Conservation (phyloP, 306 rosid genomes). For the Dryas octopetala region DNA sequence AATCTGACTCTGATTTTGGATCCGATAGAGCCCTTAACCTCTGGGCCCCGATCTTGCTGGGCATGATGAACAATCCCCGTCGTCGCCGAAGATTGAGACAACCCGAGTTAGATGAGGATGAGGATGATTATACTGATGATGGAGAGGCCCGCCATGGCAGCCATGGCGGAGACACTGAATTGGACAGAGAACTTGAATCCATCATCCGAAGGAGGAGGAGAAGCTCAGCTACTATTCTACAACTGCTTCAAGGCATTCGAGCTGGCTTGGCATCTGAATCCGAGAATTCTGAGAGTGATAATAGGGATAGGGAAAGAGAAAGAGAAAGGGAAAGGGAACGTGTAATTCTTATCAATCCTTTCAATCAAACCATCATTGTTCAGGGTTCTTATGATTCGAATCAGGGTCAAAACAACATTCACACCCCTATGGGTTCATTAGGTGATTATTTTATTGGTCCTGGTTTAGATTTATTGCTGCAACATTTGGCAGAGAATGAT, state of each 20-base stretch:
- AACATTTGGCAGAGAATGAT: slow-evolving; percentile 83
- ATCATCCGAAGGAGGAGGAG: slow-evolving; percentile 65
- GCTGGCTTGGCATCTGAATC: slow-evolving; percentile 61
- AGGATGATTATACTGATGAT: slow-evolving; percentile 30
- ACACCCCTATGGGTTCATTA: slow-evolving; percentile 51
- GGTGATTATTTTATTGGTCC: slow-evolving; percentile 77
- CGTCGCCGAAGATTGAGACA: slow-evolving; percentile 50
- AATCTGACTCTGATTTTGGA: slow-evolving; percentile 44
- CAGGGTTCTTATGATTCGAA: slow-evolving; percentile 29
- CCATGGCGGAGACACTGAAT: slow-evolving; percentile 36
- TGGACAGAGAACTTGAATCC: slow-evolving; percentile 57
- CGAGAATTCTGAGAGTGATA: slow-evolving; percentile 43
- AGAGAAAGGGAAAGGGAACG: slow-evolving; percentile 53
- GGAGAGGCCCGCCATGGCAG: slow-evolving; percentile 24
- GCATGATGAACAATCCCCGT: slow-evolving; percentile 67
- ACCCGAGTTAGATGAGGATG: slow-evolving; percentile 42
- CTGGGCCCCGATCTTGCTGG: slow-evolving; percentile 79
- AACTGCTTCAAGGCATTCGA: slow-evolving; percentile 72
- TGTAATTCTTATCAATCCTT: slow-evolving; percentile 60
- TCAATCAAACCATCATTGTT: slow-evolving; percentile 59
- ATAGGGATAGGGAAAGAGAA: slow-evolving; percentile 37
- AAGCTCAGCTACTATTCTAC: slow-evolving; percentile 64
- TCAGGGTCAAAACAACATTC: slow-evolving; percentile 41
- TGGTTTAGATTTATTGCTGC: slow-evolving; percentile 69
- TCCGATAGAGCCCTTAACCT: slow-evolving; percentile 61